Percentiles rank a stretch among this genome's conserved stretches.
phyloP scores from a whole-genome alignment of 2,329 filamentous ascomycete species.

The Pestalotiopsis fici region DNA sequence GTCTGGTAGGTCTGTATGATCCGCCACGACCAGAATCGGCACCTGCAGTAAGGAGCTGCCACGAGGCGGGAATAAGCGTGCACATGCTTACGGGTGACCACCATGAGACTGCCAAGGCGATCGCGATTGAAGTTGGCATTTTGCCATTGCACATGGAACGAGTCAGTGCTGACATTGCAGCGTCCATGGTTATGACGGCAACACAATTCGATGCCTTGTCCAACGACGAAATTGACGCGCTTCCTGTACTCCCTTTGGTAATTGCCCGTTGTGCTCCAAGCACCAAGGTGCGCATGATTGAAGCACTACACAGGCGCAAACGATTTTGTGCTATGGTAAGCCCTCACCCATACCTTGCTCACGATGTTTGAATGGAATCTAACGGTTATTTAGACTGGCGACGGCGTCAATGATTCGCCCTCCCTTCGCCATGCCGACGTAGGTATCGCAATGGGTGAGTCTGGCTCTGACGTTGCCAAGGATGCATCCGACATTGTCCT shows the following conservation, averaged over 20 bases:
- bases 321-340: conserved; percentile 57
- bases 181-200: conserved; percentile 51
- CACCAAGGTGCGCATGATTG: conserved; percentile 75
- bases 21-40: conserved; percentile 63
- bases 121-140: conserved; percentile 58
- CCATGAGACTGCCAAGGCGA: conserved; percentile 57
- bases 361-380: neutral
- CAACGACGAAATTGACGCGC: conserved; percentile 63
- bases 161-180: neutral
- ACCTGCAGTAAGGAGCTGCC: conserved; percentile 51
- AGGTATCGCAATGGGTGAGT: conserved; percentile 64
- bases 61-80: conserved; percentile 56
- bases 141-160: conserved; percentile 29
- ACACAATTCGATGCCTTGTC: conserved; percentile 63
- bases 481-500: conserved; percentile 67
- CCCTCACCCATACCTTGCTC: too few species aligned
- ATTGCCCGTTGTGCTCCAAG: conserved; percentile 70
- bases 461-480: conserved; percentile 44
- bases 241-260: conserved; percentile 67
- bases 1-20: conserved; percentile 33
- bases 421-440: conserved; percentile 71
- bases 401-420: conserved; percentile 74
- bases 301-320: conserved; percentile 27
- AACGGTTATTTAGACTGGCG: conserved; percentile 51
- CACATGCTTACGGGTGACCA: conserved; percentile 66